Base-by-base conservation (phyloP, 257 asterid genomes). In the Lycium ferocissimum region DNA sequence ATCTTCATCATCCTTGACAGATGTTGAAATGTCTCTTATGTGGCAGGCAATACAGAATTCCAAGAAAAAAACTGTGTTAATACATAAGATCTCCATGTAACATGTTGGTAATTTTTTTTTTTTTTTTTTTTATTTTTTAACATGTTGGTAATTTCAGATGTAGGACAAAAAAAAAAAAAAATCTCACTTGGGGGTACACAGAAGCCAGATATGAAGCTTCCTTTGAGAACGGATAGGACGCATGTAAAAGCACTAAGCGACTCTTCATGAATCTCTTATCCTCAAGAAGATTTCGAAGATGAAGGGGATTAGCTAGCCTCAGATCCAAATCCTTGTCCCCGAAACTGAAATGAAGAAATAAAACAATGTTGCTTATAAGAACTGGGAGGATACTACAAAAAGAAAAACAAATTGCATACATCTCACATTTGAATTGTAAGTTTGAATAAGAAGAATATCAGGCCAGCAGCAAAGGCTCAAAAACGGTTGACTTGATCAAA, bases 161-260 rank as follows among this genome's bases (percentile, higher is more conserved):
- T 35, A 12, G 83, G 66, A 81, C 59, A 62, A 53, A 45, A 26
- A 26, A 26, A 26, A 26, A 26, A 26, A 26, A 26, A 76, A 69
- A n/a, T 78, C 89, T 78, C 86, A 91, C 98, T 92, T 96, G 98
- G 58, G 95, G 88, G 88, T 96, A 96, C 70, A 96, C 98, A 75
- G 97, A 96, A 85, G 99, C 98, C 89, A 96, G 85, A 88, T 90
- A 96, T 83, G 99, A 96, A 79, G 98, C 99, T 91, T 96, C 99
- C 89, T 81, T 94, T 72, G 97, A 91, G 89, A 93, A 96, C 5
- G 99, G 99, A 89, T 96, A 96, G 54, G 98, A 95, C 33, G 99
- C 97, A 57, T 96, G 99, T 10, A 96, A 85, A 83, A 96, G 94
- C 86, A 96, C 99, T 58, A 96, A 88, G 83, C 90, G 88, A 65